These are phyloP conservation scores for Trametes cubensis DNA, from an alignment of 768 basidiomycete species.

Conservation along the genomic window DNA sequence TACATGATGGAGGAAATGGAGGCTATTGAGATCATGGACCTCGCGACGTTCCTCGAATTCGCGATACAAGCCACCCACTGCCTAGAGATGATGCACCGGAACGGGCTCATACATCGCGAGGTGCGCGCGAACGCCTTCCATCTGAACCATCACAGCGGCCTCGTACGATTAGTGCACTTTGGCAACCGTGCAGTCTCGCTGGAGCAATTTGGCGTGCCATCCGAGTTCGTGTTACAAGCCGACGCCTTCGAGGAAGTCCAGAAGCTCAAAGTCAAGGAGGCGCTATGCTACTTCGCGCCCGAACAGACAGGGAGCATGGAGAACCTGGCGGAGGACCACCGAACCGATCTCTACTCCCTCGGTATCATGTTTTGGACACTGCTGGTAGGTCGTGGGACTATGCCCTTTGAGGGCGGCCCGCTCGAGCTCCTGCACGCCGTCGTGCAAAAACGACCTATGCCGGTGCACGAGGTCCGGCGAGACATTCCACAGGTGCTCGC, in stretches of 20 bases:
- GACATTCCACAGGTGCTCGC: conserved; percentile 75
- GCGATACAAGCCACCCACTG: conserved; percentile 76
- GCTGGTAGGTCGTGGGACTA: conserved; percentile 60
- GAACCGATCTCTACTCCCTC: conserved; percentile 75
- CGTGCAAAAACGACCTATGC: conserved; percentile 73
- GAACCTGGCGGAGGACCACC: conserved; percentile 69
- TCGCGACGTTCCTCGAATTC: conserved; percentile 80
- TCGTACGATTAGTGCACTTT: conserved; percentile 72
- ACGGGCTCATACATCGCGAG: conserved; percentile 70
- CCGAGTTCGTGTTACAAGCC: conserved; percentile 61
- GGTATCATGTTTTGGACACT: conserved; percentile 77
- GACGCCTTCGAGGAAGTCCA: conserved; percentile 57
- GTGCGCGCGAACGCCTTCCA: conserved; percentile 80
- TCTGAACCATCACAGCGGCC: conserved; percentile 67
- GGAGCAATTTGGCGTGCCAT: conserved; percentile 72
- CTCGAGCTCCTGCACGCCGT: conserved; percentile 70
- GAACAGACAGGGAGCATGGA: conserved; percentile 78
- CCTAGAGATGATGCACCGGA: conserved; percentile 61
- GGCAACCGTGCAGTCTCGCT: conserved; percentile 74
- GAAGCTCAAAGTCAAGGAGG: conserved; percentile 74
- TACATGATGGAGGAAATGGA: conserved; percentile 56
- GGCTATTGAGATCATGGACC: conserved; percentile 71
- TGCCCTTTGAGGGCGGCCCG: conserved; percentile 44
- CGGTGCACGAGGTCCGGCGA: conserved; percentile 72
- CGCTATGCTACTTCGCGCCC: conserved; percentile 70